phyloP scores from a whole-genome alignment of 352 stramenopile species.

The Pythium apleroticum region DNA sequence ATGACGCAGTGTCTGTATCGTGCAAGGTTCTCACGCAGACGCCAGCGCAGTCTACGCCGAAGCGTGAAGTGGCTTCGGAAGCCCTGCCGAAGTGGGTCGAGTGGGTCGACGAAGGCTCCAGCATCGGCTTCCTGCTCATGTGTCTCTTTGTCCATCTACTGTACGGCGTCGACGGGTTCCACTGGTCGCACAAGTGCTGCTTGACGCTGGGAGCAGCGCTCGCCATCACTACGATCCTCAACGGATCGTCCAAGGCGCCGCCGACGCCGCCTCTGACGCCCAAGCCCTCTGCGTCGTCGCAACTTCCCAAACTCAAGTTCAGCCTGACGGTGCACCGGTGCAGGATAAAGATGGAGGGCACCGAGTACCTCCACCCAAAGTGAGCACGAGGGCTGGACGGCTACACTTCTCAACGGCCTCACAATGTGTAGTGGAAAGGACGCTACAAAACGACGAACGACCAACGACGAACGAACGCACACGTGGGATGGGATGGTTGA shows the following conservation, averaged over 20 bases:
- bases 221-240: constrained; percentile 80
- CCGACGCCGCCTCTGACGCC: constrained; percentile 37
- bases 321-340: constrained; percentile 78
- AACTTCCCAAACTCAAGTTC: constrained; percentile 79
- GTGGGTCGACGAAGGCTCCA: constrained; percentile 74
- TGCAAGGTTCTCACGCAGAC: constrained; percentile 68
- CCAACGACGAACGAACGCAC: too few relatives aligned
- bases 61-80: constrained; percentile 31
- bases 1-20: constrained; percentile 54
- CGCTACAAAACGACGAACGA: neutral
- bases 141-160: constrained; percentile 82
- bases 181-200: constrained; percentile 87
- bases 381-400: neutral
- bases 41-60: constrained; percentile 29
- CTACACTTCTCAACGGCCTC: neutral
- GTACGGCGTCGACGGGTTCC: constrained; percentile 81
- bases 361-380: constrained; percentile 62
- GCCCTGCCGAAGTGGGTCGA: constrained; percentile 68
- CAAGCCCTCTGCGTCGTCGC: constrained; percentile 47
- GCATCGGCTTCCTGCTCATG: constrained; percentile 80
- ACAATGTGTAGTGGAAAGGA: neutral
- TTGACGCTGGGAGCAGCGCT: constrained; percentile 76
- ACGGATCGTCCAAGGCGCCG: constrained; percentile 47
- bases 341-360: constrained; percentile 78
- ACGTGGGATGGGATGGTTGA: constrained; percentile 20